Conservation (phyloP, 306 rosid genomes). For the Albizia julibrissin region DNA sequence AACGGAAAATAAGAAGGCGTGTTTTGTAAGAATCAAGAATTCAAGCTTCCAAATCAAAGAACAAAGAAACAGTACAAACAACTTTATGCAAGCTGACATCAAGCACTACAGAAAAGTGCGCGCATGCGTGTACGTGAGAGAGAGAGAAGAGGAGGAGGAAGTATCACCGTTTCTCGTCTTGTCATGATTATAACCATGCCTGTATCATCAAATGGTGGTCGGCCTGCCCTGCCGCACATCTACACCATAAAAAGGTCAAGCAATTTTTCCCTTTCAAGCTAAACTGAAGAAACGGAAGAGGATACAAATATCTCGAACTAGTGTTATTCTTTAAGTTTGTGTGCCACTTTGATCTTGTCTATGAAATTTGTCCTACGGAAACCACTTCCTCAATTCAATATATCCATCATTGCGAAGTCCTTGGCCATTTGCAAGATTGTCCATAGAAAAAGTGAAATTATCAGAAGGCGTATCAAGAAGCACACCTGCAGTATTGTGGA, state of each 20-base stretch:
- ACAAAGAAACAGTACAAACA: neutral
- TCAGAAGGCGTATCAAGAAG: conserved; percentile 29
- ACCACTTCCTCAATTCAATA: conserved; percentile 21
- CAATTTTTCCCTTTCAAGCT: conserved; percentile 3
- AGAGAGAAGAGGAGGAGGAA: conserved; percentile 22
- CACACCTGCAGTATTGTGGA: conserved; percentile 89
- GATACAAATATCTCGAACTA: conserved; percentile 2
- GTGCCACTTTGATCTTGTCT: neutral
- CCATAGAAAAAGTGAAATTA: conserved; percentile 4
- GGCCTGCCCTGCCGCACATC: conserved; percentile 99
- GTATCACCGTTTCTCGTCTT: conserved; percentile 87
- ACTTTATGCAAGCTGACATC: conserved; percentile 4
- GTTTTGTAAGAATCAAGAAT: conserved; percentile 5
- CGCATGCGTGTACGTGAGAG: neutral
- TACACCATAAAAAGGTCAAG: conserved; percentile 34
- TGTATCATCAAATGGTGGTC: conserved; percentile 98
- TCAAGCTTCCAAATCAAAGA: conserved; percentile 26
- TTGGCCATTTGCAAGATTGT: conserved; percentile 9
- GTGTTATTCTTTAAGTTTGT: neutral
- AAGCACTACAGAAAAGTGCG: conserved; percentile 1
- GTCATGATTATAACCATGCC: conserved; percentile 98
- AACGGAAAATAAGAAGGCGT: conserved; percentile 25
- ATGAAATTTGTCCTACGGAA: neutral
- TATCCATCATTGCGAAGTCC: conserved; percentile 5
- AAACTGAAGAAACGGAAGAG: conserved; percentile 9